Evolutionary conservation across 1,284 basidiomycete genomes (phyloP).

Genomic region (Caloboletus firmus): DNA sequence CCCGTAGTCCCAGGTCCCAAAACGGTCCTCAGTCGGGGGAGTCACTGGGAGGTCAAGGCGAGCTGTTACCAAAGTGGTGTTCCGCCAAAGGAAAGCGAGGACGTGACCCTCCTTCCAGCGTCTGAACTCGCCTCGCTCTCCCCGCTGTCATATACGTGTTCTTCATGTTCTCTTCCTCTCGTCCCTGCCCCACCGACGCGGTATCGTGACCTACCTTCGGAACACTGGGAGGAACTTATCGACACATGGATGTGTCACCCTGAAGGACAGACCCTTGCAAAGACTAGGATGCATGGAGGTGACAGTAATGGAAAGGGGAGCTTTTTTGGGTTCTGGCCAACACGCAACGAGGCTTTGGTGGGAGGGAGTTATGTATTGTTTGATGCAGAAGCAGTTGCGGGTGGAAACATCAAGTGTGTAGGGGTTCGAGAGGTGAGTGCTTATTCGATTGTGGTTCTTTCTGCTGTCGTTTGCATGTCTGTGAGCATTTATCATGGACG

Average conservation of each 20-base stretch:
- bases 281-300: slow-evolving; percentile 49
- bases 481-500: slow-evolving; percentile 48
- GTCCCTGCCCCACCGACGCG: slow-evolving; percentile 49
- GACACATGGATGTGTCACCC: slow-evolving; percentile 98
- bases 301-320: slow-evolving; percentile 2
- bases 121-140: slow-evolving; percentile 52
- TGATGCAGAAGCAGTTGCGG: slow-evolving; percentile 56
- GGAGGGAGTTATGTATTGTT: slow-evolving; percentile 86
- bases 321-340: slow-evolving; percentile 74
- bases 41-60: slow-evolving; percentile 74
- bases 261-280: slow-evolving; percentile 71
- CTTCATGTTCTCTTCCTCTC: slow-evolving; percentile 74
- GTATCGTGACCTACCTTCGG: slow-evolving; percentile 88
- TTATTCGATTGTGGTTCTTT: slow-evolving; percentile 12
- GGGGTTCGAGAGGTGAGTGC: slow-evolving; percentile 45
- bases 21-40: slow-evolving; percentile 53
- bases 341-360: slow-evolving; percentile 67
- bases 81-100: slow-evolving; percentile 18
- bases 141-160: slow-evolving; percentile 67
- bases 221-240: slow-evolving; percentile 95
- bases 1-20: slow-evolving; percentile 60
- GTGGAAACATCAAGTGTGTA: slow-evolving; percentile 52
- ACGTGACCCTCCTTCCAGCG: slow-evolving; percentile 59
- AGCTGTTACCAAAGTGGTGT: slow-evolving; percentile 27
- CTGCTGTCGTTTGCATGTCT: slow-evolving; percentile 15